phyloP scores from a whole-genome alignment of 371 early-diverging fungal genomes.

The Blakeslea trispora region DNA sequence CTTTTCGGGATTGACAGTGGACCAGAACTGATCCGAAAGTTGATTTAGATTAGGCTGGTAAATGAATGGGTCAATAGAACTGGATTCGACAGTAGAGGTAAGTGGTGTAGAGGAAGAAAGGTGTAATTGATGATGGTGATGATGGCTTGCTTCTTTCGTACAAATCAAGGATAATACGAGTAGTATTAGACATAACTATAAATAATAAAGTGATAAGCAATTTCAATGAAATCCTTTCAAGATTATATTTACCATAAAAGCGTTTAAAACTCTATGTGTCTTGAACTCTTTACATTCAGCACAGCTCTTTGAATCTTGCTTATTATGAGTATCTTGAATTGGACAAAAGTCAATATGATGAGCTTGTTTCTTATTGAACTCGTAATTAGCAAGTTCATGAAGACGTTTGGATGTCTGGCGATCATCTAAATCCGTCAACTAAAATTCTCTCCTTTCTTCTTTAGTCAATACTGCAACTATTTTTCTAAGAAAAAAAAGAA shows the following conservation, averaged over 20 bases:
- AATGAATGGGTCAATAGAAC: neutral
- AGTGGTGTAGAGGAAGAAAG: neutral
- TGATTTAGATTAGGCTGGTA: conserved; percentile 21
- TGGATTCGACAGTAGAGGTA: neutral
- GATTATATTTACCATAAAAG: conserved; percentile 32
- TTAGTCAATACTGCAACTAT: neutral
- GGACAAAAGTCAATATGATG: conserved; percentile 24
- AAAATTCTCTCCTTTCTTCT: neutral
- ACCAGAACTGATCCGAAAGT: conserved; percentile 36
- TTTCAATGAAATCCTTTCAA: no score
- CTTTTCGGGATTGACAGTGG: conserved; percentile 33
- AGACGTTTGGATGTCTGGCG: conserved; percentile 32
- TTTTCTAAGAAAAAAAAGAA: neutral
- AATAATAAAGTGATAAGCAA: neutral
- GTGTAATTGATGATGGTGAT: conserved; percentile 1
- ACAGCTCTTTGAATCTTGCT: conserved; percentile 28
- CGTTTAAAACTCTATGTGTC: conserved; percentile 31
- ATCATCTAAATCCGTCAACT: conserved; percentile 38
- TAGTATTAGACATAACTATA: conserved; percentile 31
- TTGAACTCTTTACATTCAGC: conserved; percentile 39
- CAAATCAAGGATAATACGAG: conserved; percentile 26
- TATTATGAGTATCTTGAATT: conserved; percentile 21
- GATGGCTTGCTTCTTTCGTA: conserved; percentile 11
- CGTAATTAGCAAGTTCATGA: conserved; percentile 20
- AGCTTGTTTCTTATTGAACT: conserved; percentile 10